Percentiles rank a stretch among this genome's conserved stretches.
These are phyloP conservation scores for Cardamine occulta DNA, from an alignment of 345 rosid species.

Conservation along the genomic window DNA sequence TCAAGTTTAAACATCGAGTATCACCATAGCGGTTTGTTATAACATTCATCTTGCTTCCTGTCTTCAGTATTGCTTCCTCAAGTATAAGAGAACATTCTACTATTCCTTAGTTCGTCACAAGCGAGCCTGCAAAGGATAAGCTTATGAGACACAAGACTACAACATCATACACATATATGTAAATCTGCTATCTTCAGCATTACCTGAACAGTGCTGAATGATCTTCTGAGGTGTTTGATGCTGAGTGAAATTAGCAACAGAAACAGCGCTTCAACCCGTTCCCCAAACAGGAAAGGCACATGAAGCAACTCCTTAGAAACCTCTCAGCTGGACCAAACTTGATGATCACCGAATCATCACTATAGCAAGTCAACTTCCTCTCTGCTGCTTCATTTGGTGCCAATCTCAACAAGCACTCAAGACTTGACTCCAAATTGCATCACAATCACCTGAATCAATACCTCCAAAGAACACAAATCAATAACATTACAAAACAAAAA, in stretches of 20 bases:
- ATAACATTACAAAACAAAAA: background rate
- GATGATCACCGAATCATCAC: conserved; percentile 59
- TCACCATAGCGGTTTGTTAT: conserved; percentile 78
- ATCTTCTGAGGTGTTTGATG: conserved; percentile 70
- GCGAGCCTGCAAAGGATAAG: conserved; percentile 61
- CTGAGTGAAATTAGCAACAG: conserved; percentile 75
- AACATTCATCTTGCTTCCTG: conserved; percentile 85
- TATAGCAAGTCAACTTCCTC: conserved; percentile 62
- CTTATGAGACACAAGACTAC: conserved; percentile 19
- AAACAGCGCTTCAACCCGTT: conserved; percentile 72
- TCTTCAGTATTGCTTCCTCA: conserved; percentile 82
- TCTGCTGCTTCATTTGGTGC: conserved; percentile 86
- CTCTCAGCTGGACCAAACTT: conserved; percentile 78
- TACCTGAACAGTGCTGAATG: conserved; percentile 77
- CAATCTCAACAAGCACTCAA: conserved; percentile 79
- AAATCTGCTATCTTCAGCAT: background rate
- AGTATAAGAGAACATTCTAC: conserved; percentile 80
- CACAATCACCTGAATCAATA: conserved; percentile 63
- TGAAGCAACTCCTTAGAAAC: conserved; percentile 72
- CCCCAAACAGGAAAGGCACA: conserved; percentile 84
- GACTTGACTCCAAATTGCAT: too few species aligned
- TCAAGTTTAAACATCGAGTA: conserved; percentile 90
- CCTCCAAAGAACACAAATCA: background rate
- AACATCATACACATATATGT: background rate
- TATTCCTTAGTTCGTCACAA: conserved; percentile 80